A percentile compares a stretch with the other conserved stretches of the same genome.
Evolutionary conservation across 2,329 filamentous ascomycete species (phyloP).

Genomic region (Colletotrichum cereale): DNA sequence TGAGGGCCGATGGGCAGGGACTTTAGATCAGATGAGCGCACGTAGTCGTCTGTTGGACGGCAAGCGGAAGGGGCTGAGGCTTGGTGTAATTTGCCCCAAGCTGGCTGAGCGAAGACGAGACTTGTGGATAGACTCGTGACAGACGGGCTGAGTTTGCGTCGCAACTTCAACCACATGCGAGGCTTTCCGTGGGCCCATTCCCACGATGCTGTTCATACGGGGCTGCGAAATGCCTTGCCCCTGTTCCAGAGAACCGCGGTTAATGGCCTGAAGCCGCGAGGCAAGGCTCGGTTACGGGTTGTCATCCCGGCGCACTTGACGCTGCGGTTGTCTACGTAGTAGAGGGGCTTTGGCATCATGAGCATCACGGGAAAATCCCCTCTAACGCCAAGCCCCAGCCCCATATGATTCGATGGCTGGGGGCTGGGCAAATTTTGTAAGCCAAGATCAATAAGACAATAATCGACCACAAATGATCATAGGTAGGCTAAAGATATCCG

Average conservation of each 20-base stretch:
- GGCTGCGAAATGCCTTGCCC: constrained; percentile 22
- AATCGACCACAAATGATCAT: not conserved
- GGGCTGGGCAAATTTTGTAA: constrained; percentile 1
- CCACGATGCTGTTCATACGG: not conserved
- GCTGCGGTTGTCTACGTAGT: constrained; percentile 25
- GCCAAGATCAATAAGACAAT: constrained; percentile 31
- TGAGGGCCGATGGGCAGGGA: constrained; percentile 18
- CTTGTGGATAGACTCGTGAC: constrained; percentile 22
- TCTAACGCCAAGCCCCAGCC: constrained; percentile 17
- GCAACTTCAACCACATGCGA: constrained; percentile 11
- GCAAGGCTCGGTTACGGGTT: constrained; percentile 10
- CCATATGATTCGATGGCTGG: not conserved
- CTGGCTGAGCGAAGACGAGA: constrained; percentile 34
- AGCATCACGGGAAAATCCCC: not conserved
- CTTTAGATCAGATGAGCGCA: constrained; percentile 24
- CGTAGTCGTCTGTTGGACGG: constrained; percentile 12
- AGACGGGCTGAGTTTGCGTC: constrained; percentile 24
- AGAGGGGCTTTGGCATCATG: constrained; percentile 21
- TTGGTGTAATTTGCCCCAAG: constrained; percentile 37
- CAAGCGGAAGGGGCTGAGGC: constrained; percentile 32
- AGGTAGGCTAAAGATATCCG: not conserved
- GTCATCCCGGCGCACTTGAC: not conserved
- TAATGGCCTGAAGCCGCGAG: constrained; percentile 14
- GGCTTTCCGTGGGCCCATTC: constrained; percentile 9
- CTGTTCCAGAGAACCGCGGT: not conserved